A percentile compares a stretch with the other conserved stretches of the same genome.
phyloP scores from a whole-genome alignment of 768 basidiomycete genomes.

The Favolaschia claudopus region DNA sequence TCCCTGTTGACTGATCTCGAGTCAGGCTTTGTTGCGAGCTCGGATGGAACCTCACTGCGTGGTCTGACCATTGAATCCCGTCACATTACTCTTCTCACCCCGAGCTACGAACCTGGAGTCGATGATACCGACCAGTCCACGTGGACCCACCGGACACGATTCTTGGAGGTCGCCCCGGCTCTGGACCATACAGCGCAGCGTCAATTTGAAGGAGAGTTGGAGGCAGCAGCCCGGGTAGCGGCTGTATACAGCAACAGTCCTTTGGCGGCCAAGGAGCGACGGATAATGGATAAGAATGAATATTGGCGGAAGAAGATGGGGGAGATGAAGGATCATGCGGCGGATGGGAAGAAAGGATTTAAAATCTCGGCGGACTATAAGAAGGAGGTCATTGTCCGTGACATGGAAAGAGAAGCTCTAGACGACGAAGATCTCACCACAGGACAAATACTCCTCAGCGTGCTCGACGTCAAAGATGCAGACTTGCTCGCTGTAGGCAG shows the following conservation, averaged over 20 bases:
- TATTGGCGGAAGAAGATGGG: slow-evolving; percentile 28
- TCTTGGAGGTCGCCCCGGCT: slow-evolving; percentile 25
- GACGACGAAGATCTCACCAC: too few species aligned
- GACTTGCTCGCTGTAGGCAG: too few species aligned
- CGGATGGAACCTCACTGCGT: slow-evolving; percentile 33
- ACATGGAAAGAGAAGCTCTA: slow-evolving; percentile 19
- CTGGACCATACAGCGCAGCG: slow-evolving; percentile 36
- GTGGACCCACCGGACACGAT: slow-evolving; percentile 22
- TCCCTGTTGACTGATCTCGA: background rate
- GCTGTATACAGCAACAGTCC: slow-evolving; percentile 30
- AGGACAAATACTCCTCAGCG: too few species aligned
- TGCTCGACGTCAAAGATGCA: too few species aligned
- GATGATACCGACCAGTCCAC: slow-evolving; percentile 23
- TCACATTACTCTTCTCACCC: slow-evolving; percentile 21
- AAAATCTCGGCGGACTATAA: slow-evolving; percentile 22
- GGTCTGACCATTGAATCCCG: slow-evolving; percentile 25
- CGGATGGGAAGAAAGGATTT: slow-evolving; percentile 36
- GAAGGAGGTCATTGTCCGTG: slow-evolving; percentile 8
- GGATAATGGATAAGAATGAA: slow-evolving; percentile 18
- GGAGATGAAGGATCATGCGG: slow-evolving; percentile 36
- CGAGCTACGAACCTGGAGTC: slow-evolving; percentile 18
- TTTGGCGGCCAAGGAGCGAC: slow-evolving; percentile 9
- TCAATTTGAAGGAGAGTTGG: slow-evolving; percentile 31
- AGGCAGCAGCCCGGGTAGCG: slow-evolving; percentile 15
- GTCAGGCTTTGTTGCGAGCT: slow-evolving; percentile 9